Evolutionary conservation across 2,329 filamentous ascomycete species (phyloP), one percentile per base, ranked within the genome.

Genomic region (Neurospora sp.): DNA sequence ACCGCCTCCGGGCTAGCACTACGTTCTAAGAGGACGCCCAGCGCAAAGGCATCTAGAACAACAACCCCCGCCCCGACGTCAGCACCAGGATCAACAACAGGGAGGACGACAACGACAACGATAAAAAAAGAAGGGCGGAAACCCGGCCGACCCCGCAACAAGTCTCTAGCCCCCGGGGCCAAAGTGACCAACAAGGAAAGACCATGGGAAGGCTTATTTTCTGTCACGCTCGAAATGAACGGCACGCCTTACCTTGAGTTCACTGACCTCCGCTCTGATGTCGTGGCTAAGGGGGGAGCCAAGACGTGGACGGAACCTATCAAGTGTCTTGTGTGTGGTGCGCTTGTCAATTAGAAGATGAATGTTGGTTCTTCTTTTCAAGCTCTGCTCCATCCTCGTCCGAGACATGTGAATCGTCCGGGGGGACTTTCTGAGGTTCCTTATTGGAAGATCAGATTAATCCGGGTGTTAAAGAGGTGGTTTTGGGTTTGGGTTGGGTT

Each of bases 261-360:
- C 67, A 81, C 77, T 36, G 86, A 88, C 73, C 77, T 87, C 66
- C 81, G 86, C 66, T 75, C 81, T 38, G 79, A 80, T 10, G 78
- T 87, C 6, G 76, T 76, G 2, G 52, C 12, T 12, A 33, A 33
- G 52, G 84, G 82, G 10, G 85, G 85, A 2, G 82, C 83, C 39
- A 86, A 84, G 76, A 79, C 78, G 10, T 88, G 86, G 86, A 83
- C 80, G 11, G 85, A 88, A 75, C 81, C 81, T 4, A 76, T 84
- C 39, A 77, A 80, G 66, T 88, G 86, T 72, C 79, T 88, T 41
- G 74, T 85, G 52, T 88, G 86, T 74, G 78, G 78, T 28, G 74
- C 78, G n/a, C 77, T 78, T 62, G 83, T 87, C 70, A 81, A 84
- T 69, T 84, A 78, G 71, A 19, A 28, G n/a, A 19, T 46, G 43